Base-by-base conservation (phyloP, 2,329 filamentous ascomycete genomes). In the Diaporthe sp. region DNA sequence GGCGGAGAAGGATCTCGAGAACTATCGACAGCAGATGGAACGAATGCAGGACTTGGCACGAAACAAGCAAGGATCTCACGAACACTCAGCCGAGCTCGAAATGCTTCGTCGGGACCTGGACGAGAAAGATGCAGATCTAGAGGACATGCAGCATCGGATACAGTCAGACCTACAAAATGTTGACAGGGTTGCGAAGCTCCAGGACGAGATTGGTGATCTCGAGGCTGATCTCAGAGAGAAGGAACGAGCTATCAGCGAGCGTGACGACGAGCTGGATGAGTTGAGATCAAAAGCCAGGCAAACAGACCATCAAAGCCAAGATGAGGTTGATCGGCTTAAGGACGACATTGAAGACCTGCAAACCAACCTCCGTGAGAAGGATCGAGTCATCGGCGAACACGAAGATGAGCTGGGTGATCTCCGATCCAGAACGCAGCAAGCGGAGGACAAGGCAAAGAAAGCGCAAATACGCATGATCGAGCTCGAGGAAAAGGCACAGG, bases 1-100 rank as follows among this genome's bases (percentile, higher is more conserved):
- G 31, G 96, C 96, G 4, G 96, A 98, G 85, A 93, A 92, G 78
- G 95, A 98, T 76, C 89, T 98, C 3, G 96, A 98, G 81, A 89
- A 89, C 75, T 98, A 97, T 82, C 92, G 94, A 72, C 89, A 94
- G 79, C 94, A 98, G 82, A 92, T 98, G 78, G 86, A 93, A 74
- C 94, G 97, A 77, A 91, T 98, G 76, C 94, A 96, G 77, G 94
- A 97, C 76, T 94, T 94, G 80, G 89, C 95, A 72, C 95, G 95
- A 84, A 91, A 91, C 80, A 94, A 93, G 80, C 92, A 95, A 77
- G 90, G 90, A 15, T 92, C 95, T 79, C 92, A 95, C 78, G 91
- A 88, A 75, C 89, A 95, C 78, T 92, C 91, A 69, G 86, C 86
- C 34, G 91, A 92, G 80, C 81, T 92, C 53, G 89, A 92, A 46